Evolutionary conservation across 768 basidiomycete species (phyloP), one percentile per base, ranked within the genome.

Genomic region (Hemileccinum impolitum): DNA sequence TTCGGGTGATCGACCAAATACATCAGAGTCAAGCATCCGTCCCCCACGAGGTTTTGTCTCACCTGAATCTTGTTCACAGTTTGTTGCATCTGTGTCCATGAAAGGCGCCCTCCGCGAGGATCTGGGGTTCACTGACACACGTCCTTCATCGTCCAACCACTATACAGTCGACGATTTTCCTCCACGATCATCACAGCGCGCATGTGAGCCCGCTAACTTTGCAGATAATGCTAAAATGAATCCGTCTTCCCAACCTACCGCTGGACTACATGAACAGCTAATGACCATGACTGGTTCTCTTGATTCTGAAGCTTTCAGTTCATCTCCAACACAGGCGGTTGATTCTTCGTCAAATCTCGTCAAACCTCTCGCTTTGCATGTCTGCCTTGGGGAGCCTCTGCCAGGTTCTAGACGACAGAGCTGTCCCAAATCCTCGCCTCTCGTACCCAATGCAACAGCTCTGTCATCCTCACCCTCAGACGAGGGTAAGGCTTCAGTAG

Each of bases 11-110:
- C 48, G 19, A 21, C 48, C 48, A 38, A 43, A 43, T 21, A 38
- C 14, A 21, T 13, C 43, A 17, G 43, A 47, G 30, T 30, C 48
- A 34, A 31, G 32, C 31, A 55, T 55, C 32, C 48, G 28, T 26
- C 55, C 57, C 5, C 59, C 62, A 45, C 63, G 48, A 12, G 70
- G 69, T 52, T 68, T 72, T 31, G 71, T 74, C 30, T 70, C 68
- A 31, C 70, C 78, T 46, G 76, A 78, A 57, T 72, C 75, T 18
- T 67, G 74, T 56, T 64, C 71, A 32, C 57, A 64, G 28, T 57
- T 58, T 32, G 52, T 59, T 48, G 50, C 53, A 50, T 36, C 46
- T 39, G 28, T 36, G 19, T 31, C 51, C 43, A 45, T 15, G 39
- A 39, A 53, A 41, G 19, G 30, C 15, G 21, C 30, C 15, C 18